Evolutionary conservation across 768 basidiomycete species (phyloP), one percentile per base, ranked within the genome.

Genomic region (Suillus occidentalis): DNA sequence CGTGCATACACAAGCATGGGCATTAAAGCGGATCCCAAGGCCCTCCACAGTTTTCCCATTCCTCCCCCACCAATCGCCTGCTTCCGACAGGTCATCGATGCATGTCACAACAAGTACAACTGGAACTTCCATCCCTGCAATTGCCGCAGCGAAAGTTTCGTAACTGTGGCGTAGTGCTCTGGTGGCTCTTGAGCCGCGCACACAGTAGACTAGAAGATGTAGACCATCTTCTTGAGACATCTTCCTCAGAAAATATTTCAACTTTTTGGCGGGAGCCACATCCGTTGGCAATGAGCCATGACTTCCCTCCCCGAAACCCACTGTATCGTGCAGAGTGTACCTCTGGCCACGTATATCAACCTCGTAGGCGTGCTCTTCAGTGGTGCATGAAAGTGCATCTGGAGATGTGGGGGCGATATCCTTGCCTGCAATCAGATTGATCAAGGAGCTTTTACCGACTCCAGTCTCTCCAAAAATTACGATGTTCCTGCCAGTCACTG

Each of bases 391-490:
- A 6, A 66, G 47, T 10, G 76, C 76, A 18, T 73, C 69, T 13
- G 73, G 68, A 14, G 79, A 81, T 18, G 73, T 74, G 20, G 58
- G 60, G 18, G 81, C 81, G 13, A 66, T 63, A 10, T 73, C 63
- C 9, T 67, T 63, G 47, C 75, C 76, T 25, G 66, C 65, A 52
- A 82, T 52, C 69, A 84, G 75, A 66, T 83, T 83, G 63, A 84
- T 63, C 37, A 83, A 66, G 2, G 80, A 81, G 65, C 83, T 84
- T 62, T 83, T 83, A 43, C 78, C 78, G 42, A 74, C 65, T 45
- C 82, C 82, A 10, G 74, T 72, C 67, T 83, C 80, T n/a, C 82
- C 82, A 64, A 83, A 83, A 28, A 82, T 43, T 55, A 83, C 62
- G 59, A 82, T 70, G 65, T 83, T 83, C 13, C 34, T 55, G 34